Conservation (phyloP, 805 yeast species). For the Yamadazyma olivae region DNA sequence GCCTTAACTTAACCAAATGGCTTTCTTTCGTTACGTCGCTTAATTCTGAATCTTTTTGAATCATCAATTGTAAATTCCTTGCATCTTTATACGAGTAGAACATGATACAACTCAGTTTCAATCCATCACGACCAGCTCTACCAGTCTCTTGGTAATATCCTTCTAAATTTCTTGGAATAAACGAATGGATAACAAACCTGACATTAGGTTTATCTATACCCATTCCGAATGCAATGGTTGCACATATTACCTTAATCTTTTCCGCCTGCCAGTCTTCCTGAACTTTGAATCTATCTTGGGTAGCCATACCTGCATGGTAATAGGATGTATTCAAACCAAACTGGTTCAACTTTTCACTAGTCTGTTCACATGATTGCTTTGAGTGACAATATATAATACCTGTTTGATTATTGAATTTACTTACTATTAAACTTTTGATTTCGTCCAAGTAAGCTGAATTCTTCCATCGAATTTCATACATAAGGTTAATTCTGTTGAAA, state of each 20-base stretch:
- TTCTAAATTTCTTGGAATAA: conserved; percentile 86
- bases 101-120: conserved; percentile 75
- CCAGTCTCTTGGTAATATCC: conserved; percentile 99
- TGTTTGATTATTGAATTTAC: conserved; percentile 52
- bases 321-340: conserved; percentile 67
- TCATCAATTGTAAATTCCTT: conserved; percentile 68
- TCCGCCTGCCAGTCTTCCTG: conserved; percentile 83
- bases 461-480: conserved; percentile 74
- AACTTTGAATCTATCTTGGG: conserved; percentile 67
- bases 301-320: conserved; percentile 94
- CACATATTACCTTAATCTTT: conserved; percentile 76
- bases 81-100: conserved; percentile 82
- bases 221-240: conserved; percentile 99
- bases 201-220: conserved; percentile 98
- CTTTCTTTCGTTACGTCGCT: conserved; percentile 65
- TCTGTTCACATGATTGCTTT: conserved; percentile 81
- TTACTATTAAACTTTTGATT: conserved; percentile 53
- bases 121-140: conserved; percentile 96
- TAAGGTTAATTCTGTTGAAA: conserved; percentile 84
- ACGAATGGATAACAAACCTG: conserved; percentile 83
- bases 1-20: conserved; percentile 71
- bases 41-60: conserved; percentile 70
- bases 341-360: conserved; percentile 55
- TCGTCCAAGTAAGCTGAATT: conserved; percentile 53
- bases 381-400: conserved; percentile 96